These are phyloP conservation scores for Letharia lupina DNA, from an alignment of 495 filamentous ascomycete genomes.

Conservation along the genomic window DNA sequence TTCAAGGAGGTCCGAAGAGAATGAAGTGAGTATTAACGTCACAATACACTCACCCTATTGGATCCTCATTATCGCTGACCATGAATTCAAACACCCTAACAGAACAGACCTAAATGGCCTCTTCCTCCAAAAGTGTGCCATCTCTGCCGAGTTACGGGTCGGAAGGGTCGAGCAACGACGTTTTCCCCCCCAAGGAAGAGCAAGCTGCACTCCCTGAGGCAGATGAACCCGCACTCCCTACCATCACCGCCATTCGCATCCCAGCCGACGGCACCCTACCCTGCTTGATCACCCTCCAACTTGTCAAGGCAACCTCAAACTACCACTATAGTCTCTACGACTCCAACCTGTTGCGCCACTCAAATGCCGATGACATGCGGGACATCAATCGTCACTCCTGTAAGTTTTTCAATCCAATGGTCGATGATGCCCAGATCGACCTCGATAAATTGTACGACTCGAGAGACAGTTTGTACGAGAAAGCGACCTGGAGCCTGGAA, in stretches of 20 bases:
- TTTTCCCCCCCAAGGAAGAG: background rate
- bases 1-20: background rate
- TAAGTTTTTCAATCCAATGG: background rate
- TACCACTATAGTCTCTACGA: constrained; percentile 1
- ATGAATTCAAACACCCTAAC: background rate
- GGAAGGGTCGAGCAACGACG: background rate
- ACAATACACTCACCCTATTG: background rate
- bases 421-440: background rate
- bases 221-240: background rate
- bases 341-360: background rate
- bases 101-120: background rate
- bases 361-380: background rate
- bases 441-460: background rate
- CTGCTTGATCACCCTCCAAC: background rate
- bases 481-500: background rate
- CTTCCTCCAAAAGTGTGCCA: background rate
- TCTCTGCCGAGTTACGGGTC: background rate
- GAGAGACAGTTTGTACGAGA: background rate
- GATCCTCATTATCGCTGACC: background rate
- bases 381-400: background rate
- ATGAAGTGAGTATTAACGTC: background rate
- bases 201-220: background rate
- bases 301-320: background rate
- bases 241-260: constrained; percentile 11
- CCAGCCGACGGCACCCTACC: constrained; percentile 5